Base-by-base conservation (phyloP, 1,139 yeast genomes). In the Sugiyamaella novakii region DNA sequence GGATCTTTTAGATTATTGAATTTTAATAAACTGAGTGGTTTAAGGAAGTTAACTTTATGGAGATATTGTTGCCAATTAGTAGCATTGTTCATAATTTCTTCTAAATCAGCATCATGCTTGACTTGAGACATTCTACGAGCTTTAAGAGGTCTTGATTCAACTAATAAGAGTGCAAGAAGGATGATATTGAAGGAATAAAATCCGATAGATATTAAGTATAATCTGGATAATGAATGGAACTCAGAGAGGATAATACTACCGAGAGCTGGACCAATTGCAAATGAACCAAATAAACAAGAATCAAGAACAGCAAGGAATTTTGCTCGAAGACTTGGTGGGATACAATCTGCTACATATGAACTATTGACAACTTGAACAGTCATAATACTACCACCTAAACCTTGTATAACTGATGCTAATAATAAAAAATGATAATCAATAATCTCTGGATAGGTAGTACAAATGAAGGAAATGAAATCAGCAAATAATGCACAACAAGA, bases 331-430 rank as follows among this genome's bases (percentile, higher is more conserved):
- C 69, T 70, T 0, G 83, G 75, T 12, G 78, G 80, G 11, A 79
- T 80, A 41, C 83, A 78, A 65, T 86, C 94, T 3, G 85, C 72
- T 24, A 84, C 72, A 59, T 84, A 85, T 43, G 87, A 76, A 55
- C 78, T 78, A 12, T 76, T 67, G 25, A 84, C 62, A n/a, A 83
- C 75, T 45, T 79, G 60, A 38, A 81, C 53, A 11, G 80, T 71
- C 46, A 76, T 61, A 1, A 74, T 37, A 0, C 85, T 80, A 18
- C 94, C 94, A n/a, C 80, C 75, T 1, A 74, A 44, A 31, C 79
- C 75, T 30, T 75, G 74, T 4, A 81, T 35, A 2, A 74, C 51
- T 7, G 75, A 75, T 6, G 66, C 74, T 6, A 59, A 58, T 11
- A 65, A 68, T 54, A 77, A 74, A 59, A 65, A 57, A 11, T 60